A percentile compares a stretch with the other conserved stretches of the same genome.
Conservation (phyloP, 1,284 basidiomycete species). For the Puccinia polysora region DNA sequence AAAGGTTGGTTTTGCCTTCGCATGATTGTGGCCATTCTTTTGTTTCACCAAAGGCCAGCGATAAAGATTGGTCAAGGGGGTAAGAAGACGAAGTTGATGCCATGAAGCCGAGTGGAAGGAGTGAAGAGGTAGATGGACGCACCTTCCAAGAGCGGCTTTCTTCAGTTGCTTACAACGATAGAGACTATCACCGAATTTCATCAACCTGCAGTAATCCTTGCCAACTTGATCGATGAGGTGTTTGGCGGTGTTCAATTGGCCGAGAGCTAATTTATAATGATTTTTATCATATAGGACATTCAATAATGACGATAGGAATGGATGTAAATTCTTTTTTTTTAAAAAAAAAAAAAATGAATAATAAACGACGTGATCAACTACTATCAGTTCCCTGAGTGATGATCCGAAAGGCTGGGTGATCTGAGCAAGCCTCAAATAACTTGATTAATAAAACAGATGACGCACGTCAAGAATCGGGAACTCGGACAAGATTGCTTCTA, state of each 20-base stretch:
- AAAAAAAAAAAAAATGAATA: neutral
- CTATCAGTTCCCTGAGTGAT: neutral
- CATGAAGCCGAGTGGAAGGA: too few species aligned
- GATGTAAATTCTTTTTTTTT: slow-evolving; percentile 73
- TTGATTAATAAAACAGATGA: slow-evolving; percentile 46
- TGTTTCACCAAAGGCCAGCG: neutral
- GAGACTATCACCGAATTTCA: slow-evolving; percentile 92
- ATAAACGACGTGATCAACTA: too few species aligned
- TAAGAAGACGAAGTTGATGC: too few species aligned
- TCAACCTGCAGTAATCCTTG: slow-evolving; percentile 87
- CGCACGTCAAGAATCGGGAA: slow-evolving; percentile 92
- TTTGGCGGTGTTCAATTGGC: slow-evolving; percentile 83
- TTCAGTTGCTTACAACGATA: slow-evolving; percentile 97
- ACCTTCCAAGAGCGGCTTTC: slow-evolving; percentile 86
- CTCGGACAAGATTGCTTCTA: slow-evolving; percentile 85
- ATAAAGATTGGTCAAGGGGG: neutral
- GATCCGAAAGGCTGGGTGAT: neutral
- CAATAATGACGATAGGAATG: slow-evolving; percentile 85
- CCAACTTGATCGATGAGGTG: slow-evolving; percentile 92
- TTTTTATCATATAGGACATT: slow-evolving; percentile 98
- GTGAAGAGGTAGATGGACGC: slow-evolving; percentile 51
- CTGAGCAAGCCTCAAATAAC: neutral
- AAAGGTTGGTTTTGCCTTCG: slow-evolving; percentile 91
- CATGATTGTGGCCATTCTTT: slow-evolving; percentile 93
- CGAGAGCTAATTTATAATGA: slow-evolving; percentile 93